Evolutionary conservation across 176 grass and related monocot species (phyloP).

Genomic region (Elymus sibiricus): DNA sequence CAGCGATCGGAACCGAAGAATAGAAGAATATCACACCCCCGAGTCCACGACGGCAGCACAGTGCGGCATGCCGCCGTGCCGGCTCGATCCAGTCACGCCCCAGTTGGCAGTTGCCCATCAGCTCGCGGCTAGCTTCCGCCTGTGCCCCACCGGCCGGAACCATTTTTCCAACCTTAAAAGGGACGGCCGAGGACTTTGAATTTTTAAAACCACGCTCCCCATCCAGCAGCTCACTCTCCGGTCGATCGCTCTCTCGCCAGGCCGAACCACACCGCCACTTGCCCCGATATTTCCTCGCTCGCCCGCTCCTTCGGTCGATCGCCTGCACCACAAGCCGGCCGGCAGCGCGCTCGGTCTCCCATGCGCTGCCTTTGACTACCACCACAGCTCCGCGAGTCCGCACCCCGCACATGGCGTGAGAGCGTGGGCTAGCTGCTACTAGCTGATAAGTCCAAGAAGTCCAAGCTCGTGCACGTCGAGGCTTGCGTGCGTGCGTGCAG

Average conservation of each 20-base stretch:
- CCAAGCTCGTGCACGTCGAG: neutral
- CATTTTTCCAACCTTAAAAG: slow-evolving; percentile 24
- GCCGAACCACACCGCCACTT: slow-evolving; percentile 5
- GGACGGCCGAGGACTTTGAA: slow-evolving; percentile 28
- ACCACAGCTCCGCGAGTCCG: neutral
- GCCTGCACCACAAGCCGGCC: neutral
- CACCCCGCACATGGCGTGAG: neutral
- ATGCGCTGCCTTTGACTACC: neutral
- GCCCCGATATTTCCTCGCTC: slow-evolving; percentile 17
- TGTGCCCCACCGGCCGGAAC: neutral
- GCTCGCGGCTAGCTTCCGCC: neutral
- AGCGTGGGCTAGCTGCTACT: neutral
- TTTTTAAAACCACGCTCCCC: neutral
- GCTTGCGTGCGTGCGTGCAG: neutral
- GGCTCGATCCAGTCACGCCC: neutral
- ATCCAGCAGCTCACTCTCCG: neutral
- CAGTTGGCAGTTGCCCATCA: neutral
- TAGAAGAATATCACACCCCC: neutral
- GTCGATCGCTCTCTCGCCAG: slow-evolving; percentile 16
- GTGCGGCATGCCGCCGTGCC: neutral
- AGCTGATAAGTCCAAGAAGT: neutral
- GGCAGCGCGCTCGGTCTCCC: neutral
- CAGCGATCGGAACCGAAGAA: neutral
- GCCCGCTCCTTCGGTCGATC: neutral
- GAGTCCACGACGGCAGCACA: neutral